Evolutionary conservation across 2,329 filamentous ascomycete species (phyloP).

Genomic region (Phaeosphaeria sp.): DNA sequence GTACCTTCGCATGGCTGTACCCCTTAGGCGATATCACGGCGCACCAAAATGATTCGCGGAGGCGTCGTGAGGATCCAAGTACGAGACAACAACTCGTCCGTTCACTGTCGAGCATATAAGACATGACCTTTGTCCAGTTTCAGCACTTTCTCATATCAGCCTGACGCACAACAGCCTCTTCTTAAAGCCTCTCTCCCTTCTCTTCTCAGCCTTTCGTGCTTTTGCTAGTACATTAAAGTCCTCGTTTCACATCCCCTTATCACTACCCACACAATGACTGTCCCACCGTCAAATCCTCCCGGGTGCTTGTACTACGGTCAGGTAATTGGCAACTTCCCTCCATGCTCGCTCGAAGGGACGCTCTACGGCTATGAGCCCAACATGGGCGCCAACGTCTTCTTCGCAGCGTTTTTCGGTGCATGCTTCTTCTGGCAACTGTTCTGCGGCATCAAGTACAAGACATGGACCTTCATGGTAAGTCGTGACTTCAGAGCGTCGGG

Average conservation of each 20-base stretch:
- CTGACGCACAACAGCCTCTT: background rate
- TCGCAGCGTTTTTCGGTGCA: slow-evolving; percentile 59
- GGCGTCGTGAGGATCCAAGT: background rate
- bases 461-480: slow-evolving; percentile 61
- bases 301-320: slow-evolving; percentile 12
- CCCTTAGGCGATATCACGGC: slow-evolving; percentile 9
- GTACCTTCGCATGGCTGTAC: background rate
- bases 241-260: no score
- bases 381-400: slow-evolving; percentile 60
- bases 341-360: slow-evolving; percentile 51
- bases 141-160: slow-evolving; percentile 2
- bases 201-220: background rate
- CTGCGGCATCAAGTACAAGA: slow-evolving; percentile 59
- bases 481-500: background rate
- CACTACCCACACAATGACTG: slow-evolving; percentile 19
- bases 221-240: background rate
- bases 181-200: background rate
- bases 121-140: background rate
- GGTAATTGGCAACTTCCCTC: background rate
- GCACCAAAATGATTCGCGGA: slow-evolving; percentile 2
- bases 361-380: slow-evolving; percentile 63
- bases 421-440: slow-evolving; percentile 57
- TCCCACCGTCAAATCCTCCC: slow-evolving; percentile 25
- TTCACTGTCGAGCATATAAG: slow-evolving; percentile 20
- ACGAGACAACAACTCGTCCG: slow-evolving; percentile 9